Conservation (phyloP, 108 stramenopile species). For the Skeletonema marinoi region DNA sequence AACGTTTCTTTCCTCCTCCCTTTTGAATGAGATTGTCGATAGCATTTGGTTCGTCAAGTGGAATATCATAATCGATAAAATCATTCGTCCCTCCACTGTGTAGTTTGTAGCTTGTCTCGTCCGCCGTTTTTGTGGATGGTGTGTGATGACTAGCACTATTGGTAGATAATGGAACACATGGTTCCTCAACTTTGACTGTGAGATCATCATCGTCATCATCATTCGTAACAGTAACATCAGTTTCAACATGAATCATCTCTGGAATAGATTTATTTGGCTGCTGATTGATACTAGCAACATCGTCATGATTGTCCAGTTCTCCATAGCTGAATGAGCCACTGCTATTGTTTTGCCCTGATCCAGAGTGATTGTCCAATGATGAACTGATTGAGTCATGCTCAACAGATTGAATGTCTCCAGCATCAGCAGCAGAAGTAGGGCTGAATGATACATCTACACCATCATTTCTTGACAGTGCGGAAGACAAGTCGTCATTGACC, state of each 20-base stretch:
- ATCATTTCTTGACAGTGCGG: background rate
- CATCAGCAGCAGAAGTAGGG: background rate
- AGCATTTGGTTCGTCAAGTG: background rate
- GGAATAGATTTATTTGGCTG: background rate
- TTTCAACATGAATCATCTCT: background rate
- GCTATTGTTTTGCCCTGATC: background rate
- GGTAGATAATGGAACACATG: background rate
- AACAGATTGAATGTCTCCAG: background rate
- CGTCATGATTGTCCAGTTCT: background rate
- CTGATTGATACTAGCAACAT: background rate
- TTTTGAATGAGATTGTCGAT: background rate
- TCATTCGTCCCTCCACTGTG: background rate
- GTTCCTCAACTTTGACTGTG: background rate
- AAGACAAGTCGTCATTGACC: background rate
- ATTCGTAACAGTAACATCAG: background rate
- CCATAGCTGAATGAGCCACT: background rate
- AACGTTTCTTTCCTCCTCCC: conserved; percentile 17
- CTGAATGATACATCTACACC: background rate
- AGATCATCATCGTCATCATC: background rate
- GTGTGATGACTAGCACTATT: background rate
- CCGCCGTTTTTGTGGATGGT: background rate
- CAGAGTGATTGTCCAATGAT: background rate
- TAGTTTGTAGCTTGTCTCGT: background rate
- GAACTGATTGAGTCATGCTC: background rate
- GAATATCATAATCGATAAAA: background rate